Evolutionary conservation across 2,329 filamentous ascomycete genomes (phyloP), one percentile per base, ranked within the genome.

Genomic region (Fusarium oxysporum): DNA sequence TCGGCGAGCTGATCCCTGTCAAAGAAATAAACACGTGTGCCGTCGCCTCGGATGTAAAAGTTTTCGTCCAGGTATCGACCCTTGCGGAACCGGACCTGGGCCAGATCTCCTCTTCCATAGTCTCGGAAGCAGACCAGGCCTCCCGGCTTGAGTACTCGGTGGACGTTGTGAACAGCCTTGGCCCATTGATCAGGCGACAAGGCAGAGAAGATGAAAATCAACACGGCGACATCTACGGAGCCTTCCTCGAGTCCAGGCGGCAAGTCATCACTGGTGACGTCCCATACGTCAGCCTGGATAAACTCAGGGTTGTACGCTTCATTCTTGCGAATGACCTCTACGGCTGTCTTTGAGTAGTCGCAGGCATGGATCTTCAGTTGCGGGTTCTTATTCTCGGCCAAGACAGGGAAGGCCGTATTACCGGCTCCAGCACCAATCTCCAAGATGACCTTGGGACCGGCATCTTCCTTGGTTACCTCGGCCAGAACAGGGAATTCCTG

Each of bases 171-270:
- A 43, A 98, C 90, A 17, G 95, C 94, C 79, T 91, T 89, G 54
- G 87, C 85, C 96, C 96, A 99, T 82, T 99, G 95, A 53, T 83
- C 81, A 0, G 96, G 96, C 38, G 92, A 91, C 51, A 99, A 85
- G 4, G 96, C 96, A 23, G 94, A 97, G 86, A 99, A 98, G 79
- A 98, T 96, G 85, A 99, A 99, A 68, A 99, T 94, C 88, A 99
- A 91, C 59, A 99, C 87, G 41, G 97, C 94, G 43, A 98, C 90
- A 82, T 99, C 96, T 67, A 98, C 95, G 66, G 90, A 93, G n/a
- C 87, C 91, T 77, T 95, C 92, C 55, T 85, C 85, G 21, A 99
- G 84, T 3, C 91, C 93, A 3, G 94, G 93, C 10, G 96, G 96
- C 11, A 98, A 85, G 45, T 86, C 86, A 47, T 91, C 86, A 67